Base-by-base conservation (phyloP, 2,329 filamentous ascomycete species). In the Parafenestella ontariensis region DNA sequence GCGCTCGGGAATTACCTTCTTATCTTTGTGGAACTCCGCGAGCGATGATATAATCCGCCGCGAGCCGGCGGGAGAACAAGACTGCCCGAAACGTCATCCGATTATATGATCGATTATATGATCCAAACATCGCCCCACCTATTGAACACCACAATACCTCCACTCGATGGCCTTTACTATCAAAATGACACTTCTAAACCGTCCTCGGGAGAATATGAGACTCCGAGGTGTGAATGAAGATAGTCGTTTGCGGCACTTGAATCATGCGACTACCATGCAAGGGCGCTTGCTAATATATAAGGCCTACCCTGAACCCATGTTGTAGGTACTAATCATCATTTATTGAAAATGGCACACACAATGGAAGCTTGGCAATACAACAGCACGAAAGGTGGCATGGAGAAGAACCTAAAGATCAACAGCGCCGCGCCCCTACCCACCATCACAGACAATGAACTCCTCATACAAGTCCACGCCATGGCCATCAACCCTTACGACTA, bases 401-500 rank as follows among this genome's bases (percentile, higher is more conserved):
- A 86, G 53, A 82, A 83, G 23, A 82, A 83, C 61, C 76, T 88
- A 28, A 71, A 75, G 8, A 77, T 85, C 23, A 60, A 76, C 1
- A 64, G 80, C 3, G 70, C 80, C 3, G 64, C 79, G 10, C 80
- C 83, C 1, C 68, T 74, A 29, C 69, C 77, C 5, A 58, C 65
- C 15, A 71, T 70, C 39, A 75, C 59, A 54, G 73, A 71, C 41
- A 66, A 79, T 33, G 78, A 85, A 56, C 67, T 87, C 40, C 78
- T 89, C 13, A 75, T 89, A 44, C 75, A 82, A 57, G 82, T 89
- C 7, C 72, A 82, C 52, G 76, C 79, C 52, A 78, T 79, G 23
- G 75, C 82, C 21, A 68, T 89, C 59, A 89, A 89, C 67, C 86
- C 86, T 0, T 83, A 83, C 24, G 88, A 90, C 78, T 84, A 86